Percentiles rank a stretch among this genome's conserved stretches.
phyloP scores from a whole-genome alignment of 1,284 basidiomycete species.

The Caloboletus firmus region DNA sequence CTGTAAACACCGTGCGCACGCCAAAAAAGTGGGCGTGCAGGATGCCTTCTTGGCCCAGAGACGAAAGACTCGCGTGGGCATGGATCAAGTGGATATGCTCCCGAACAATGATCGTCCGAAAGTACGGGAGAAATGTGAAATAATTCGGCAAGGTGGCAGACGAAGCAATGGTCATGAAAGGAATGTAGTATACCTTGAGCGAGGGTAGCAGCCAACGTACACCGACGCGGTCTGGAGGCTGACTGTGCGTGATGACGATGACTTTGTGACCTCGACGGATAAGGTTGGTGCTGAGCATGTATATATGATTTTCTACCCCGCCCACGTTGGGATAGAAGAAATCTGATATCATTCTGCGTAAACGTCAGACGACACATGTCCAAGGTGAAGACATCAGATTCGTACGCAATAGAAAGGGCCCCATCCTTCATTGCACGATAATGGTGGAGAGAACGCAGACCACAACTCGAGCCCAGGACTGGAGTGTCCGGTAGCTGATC shows the following conservation, averaged over 20 bases:
- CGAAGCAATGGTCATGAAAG: constrained; percentile 84
- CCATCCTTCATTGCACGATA: constrained; percentile 25
- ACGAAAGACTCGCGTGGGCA: constrained; percentile 88
- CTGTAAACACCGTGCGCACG: constrained; percentile 90
- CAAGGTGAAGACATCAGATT: background rate
- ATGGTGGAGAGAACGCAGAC: background rate
- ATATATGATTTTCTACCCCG: constrained; percentile 97
- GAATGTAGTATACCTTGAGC: constrained; percentile 94
- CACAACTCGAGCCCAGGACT: background rate
- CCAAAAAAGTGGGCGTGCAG: constrained; percentile 85
- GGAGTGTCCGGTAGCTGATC: background rate
- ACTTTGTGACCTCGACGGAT: constrained; percentile 88
- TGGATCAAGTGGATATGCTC: constrained; percentile 90
- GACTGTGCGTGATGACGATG: constrained; percentile 92
- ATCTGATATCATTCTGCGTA: constrained; percentile 86
- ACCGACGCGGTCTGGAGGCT: constrained; percentile 82
- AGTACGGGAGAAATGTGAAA: constrained; percentile 87
- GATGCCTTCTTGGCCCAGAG: constrained; percentile 90
- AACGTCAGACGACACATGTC: background rate
- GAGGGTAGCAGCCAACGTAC: constrained; percentile 84
- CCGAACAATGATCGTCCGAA: constrained; percentile 85
- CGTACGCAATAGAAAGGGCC: constrained; percentile 33
- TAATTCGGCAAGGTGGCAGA: constrained; percentile 94
- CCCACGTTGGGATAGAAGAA: constrained; percentile 96
- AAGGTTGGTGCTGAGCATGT: constrained; percentile 86